These are phyloP conservation scores for Stramenopiles sp. DNA, from an alignment of 352 stramenopile species.

Conservation along the genomic window DNA sequence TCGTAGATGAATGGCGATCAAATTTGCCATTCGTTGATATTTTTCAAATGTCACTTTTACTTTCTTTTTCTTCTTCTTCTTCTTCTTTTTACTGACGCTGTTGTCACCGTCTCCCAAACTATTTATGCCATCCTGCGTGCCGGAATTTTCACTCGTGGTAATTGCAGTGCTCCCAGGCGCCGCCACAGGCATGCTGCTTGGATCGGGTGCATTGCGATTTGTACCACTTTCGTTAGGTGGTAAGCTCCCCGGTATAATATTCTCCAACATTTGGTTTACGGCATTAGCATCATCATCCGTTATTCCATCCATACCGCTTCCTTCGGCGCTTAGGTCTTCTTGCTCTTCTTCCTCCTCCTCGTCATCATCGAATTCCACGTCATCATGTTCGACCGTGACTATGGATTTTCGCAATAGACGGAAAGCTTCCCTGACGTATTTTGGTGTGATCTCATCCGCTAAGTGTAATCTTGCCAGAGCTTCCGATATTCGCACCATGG, in stretches of 20 bases:
- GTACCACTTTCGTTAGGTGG: slow-evolving; percentile 12
- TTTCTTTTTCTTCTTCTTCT: slow-evolving; percentile 15
- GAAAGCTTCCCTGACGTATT: slow-evolving; percentile 64
- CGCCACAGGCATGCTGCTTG: slow-evolving; percentile 21
- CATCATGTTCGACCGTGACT: slow-evolving; percentile 93
- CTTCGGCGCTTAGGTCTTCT: slow-evolving; percentile 8
- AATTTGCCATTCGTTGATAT: slow-evolving; percentile 52
- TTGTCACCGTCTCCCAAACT: slow-evolving; percentile 27
- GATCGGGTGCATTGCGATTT: slow-evolving; percentile 11
- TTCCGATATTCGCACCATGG: slow-evolving; percentile 90
- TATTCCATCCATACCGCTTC: neutral
- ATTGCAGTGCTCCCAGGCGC: slow-evolving; percentile 38
- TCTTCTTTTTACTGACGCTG: slow-evolving; percentile 21
- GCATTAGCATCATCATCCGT: slow-evolving; percentile 14
- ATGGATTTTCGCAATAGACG: slow-evolving; percentile 91
- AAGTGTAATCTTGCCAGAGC: slow-evolving; percentile 82
- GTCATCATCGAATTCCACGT: slow-evolving; percentile 64
- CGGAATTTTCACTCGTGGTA: slow-evolving; percentile 47
- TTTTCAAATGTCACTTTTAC: slow-evolving; percentile 50
- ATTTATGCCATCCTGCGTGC: slow-evolving; percentile 20
- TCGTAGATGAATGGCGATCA: slow-evolving; percentile 45
- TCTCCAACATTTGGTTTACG: neutral
- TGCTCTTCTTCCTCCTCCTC: slow-evolving; percentile 36
- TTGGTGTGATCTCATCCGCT: slow-evolving; percentile 51
- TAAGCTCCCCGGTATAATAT: neutral